Evolutionary conservation across 1,139 yeast genomes (phyloP), one percentile per base, ranked within the genome.

Genomic region (Saccharomyces pastorianus): DNA sequence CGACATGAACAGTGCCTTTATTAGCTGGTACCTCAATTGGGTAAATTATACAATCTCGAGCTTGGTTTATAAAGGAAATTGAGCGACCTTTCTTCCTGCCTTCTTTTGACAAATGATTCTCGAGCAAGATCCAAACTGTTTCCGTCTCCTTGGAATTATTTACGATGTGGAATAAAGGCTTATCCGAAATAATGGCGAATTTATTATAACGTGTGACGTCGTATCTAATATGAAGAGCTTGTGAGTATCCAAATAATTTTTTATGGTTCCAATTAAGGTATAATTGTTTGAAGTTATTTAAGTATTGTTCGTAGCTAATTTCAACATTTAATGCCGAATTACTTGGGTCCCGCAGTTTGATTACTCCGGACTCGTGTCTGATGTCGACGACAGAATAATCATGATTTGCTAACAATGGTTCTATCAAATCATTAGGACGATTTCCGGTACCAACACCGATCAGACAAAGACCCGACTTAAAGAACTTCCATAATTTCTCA

Each of bases 381-480:
- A 80, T 54, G 34, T 70, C 78, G 2, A 74, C 52, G 0, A 83
- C 70, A 0, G 87, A 77, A 64, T 88, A 89, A 67, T 88, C 96
- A 69, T 89, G 96, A 46, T 79, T 76, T 2, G 84, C 72, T 1
- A 81, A 73, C 38, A 87, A 68, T 7, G 55, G 47, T 1, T 26
- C 3, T 8, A 25, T 44, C 9, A 48, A 47, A 2, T 32, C 32
- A 1, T 75, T 74, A 29, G 73, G 64, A 9, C 72, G 68, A 0
- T 59, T 55, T 0, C 85, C 88, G 0, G 95, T 85, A 0, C 96
- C 96, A 0, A 87, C 59, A 1, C 93, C 89, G 28, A 88, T 57
- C 49, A 83, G 63, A 14, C 63, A 70, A 72, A 75, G 13, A 61
- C 65, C 20, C 57, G 61, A 51, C 59, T 61, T 54, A 74, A 62